These are phyloP conservation scores for Trichosporon faecale DNA, from an alignment of 1,284 basidiomycete genomes.

Conservation along the genomic window DNA sequence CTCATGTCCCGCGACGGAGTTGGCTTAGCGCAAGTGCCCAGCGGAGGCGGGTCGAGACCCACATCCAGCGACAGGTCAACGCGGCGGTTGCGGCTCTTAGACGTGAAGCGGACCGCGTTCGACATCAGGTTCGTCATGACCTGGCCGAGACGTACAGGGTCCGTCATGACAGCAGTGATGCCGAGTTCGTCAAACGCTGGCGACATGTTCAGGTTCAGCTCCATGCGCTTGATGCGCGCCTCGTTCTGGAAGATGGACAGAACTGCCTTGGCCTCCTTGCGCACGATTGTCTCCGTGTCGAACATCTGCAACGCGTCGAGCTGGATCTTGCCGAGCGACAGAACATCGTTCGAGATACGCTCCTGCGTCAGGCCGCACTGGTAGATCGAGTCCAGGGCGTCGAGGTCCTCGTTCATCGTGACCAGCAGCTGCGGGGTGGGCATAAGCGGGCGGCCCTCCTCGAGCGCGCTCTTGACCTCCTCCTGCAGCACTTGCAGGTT, in stretches of 20 bases:
- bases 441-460: conserved; percentile 2
- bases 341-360: conserved; percentile 49
- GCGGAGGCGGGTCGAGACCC: conserved; percentile 20
- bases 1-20: background rate
- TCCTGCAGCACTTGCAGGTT: conserved; percentile 42
- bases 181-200: conserved; percentile 13
- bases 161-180: conserved; percentile 26
- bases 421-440: conserved; percentile 23
- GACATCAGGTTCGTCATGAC: conserved; percentile 35
- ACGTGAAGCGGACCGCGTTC: conserved; percentile 33
- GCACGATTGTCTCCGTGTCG: conserved; percentile 36
- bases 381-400: conserved; percentile 28
- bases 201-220: conserved; percentile 15
- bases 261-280: conserved; percentile 34
- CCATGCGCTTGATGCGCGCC: conserved; percentile 42
- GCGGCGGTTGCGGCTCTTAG: conserved; percentile 15
- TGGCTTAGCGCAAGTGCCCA: conserved; percentile 25
- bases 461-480: conserved; percentile 27
- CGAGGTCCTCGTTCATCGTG: conserved; percentile 24
- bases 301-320: conserved; percentile 30
- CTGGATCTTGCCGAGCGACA: conserved; percentile 49
- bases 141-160: conserved; percentile 34
- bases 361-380: conserved; percentile 46
- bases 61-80: conserved; percentile 26
- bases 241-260: conserved; percentile 44